Conservation (phyloP, 2,329 filamentous ascomycete genomes). For the Lasiodiplodia sp. region DNA sequence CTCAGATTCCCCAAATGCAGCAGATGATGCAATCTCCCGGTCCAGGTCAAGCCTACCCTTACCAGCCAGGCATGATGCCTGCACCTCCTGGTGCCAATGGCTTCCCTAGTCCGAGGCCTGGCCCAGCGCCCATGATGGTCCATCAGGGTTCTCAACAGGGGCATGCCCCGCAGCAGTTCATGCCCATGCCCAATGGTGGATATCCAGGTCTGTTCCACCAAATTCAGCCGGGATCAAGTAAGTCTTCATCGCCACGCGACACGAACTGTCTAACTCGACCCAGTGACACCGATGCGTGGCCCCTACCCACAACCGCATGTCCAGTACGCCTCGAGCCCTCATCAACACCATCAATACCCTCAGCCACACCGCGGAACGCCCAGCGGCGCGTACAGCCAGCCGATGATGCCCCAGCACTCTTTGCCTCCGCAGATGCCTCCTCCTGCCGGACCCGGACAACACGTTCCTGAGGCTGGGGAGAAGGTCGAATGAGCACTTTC, state of each 20-base stretch:
- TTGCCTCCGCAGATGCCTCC: conserved; percentile 44
- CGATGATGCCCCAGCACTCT: conserved; percentile 51
- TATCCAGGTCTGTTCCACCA: conserved; percentile 76
- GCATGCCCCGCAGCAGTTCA: conserved; percentile 71
- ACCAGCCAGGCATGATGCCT: conserved; percentile 56
- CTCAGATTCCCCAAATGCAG: conserved; percentile 25
- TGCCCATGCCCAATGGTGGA: conserved; percentile 77
- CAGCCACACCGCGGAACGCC: conserved; percentile 50
- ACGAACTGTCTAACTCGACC: conserved; percentile 31
- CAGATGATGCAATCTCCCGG: conserved; percentile 74
- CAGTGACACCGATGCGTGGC: conserved; percentile 50
- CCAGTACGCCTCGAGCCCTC: conserved; percentile 47
- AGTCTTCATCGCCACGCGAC: conserved; percentile 51
- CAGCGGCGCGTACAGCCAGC: conserved; percentile 49
- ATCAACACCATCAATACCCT: conserved; percentile 50
- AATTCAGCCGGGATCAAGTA: conserved; percentile 77
- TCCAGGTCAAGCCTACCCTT: conserved; percentile 71
- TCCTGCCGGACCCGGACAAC: conserved; percentile 29
- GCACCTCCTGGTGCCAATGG: conserved; percentile 72
- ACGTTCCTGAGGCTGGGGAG: conserved; percentile 27
- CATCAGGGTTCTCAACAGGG: conserved; percentile 94
- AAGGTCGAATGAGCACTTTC: conserved; percentile 20
- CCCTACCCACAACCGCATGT: conserved; percentile 49
- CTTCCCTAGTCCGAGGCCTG: conserved; percentile 86
- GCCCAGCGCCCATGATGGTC: conserved; percentile 85